phyloP scores from a whole-genome alignment of 2,329 filamentous ascomycete genomes.

The Gaeumannomyces tritici region DNA sequence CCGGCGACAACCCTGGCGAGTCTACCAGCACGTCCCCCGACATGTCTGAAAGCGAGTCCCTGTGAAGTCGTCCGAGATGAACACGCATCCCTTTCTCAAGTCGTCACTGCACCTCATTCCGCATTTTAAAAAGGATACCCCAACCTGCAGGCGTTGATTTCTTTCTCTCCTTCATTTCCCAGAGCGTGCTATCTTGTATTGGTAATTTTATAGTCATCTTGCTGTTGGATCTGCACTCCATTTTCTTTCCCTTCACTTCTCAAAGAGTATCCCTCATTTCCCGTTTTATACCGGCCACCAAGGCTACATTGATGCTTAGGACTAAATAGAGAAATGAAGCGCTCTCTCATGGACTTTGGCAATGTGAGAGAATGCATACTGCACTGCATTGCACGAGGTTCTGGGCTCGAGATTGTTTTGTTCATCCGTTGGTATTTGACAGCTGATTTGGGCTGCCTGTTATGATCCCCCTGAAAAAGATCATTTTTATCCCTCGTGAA shows the following conservation, averaged over 20 bases:
- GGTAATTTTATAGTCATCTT: no score
- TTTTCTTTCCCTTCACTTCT: no score
- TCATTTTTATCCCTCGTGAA: not conserved
- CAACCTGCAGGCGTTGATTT: not conserved
- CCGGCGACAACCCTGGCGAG: not conserved
- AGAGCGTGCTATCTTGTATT: no score
- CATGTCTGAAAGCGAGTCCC: not conserved
- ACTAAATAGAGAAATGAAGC: no score
- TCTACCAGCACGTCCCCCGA: conserved; percentile 4
- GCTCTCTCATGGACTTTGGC: no score
- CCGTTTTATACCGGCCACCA: no score
- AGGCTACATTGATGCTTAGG: no score
- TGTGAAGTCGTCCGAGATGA: not conserved
- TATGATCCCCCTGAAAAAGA: not conserved
- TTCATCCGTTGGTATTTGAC: not conserved
- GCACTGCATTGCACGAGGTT: not conserved
- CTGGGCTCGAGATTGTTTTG: not conserved
- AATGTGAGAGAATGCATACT: no score
- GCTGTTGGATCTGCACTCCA: no score
- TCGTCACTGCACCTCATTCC: not conserved
- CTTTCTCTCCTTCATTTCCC: not conserved
- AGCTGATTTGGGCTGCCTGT: not conserved
- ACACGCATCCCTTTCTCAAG: no score
- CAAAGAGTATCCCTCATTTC: no score
- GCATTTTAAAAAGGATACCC: not conserved